Percentiles rank a stretch among this genome's conserved stretches.
phyloP scores from a whole-genome alignment of 2,329 filamentous ascomycete genomes.

The Pyricularia pennisetigena region DNA sequence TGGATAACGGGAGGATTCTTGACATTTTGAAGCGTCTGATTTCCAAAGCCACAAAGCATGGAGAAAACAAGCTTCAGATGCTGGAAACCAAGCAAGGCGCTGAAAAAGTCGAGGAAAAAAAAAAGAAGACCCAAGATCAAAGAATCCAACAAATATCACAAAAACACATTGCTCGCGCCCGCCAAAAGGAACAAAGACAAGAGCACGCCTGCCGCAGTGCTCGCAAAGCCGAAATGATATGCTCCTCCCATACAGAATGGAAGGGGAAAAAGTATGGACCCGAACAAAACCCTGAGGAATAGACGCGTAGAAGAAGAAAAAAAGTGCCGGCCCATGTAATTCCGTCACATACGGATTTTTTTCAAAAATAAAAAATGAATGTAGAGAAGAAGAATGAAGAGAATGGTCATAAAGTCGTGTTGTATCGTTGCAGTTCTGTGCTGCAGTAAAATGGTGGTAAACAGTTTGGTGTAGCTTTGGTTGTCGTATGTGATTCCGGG shows the following conservation, averaged over 20 bases:
- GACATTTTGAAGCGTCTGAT: neutral
- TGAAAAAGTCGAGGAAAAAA: neutral
- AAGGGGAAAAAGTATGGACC: neutral
- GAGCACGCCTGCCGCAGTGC: neutral
- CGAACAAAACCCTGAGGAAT: neutral
- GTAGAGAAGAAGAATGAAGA: neutral
- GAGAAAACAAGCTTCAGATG: neutral
- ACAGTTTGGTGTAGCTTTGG: neutral
- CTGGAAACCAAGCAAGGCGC: neutral
- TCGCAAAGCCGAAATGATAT: neutral
- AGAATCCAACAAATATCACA: neutral
- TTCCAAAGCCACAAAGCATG: neutral
- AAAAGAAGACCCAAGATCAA: neutral
- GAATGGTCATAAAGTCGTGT: neutral
- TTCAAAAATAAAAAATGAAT: neutral
- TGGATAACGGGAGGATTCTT: neutral
- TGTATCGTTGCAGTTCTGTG: neutral
- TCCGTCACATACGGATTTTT: neutral
- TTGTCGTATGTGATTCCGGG: neutral
- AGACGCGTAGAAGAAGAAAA: neutral
- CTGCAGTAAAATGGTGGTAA: neutral
- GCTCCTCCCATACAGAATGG: neutral
- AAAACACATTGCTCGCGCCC: neutral
- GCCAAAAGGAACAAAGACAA: neutral
- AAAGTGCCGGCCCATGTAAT: neutral